A percentile compares a stretch with the other conserved stretches of the same genome.
phyloP scores from a whole-genome alignment of 139 green algal genomes.

The Choricystis sp. region DNA sequence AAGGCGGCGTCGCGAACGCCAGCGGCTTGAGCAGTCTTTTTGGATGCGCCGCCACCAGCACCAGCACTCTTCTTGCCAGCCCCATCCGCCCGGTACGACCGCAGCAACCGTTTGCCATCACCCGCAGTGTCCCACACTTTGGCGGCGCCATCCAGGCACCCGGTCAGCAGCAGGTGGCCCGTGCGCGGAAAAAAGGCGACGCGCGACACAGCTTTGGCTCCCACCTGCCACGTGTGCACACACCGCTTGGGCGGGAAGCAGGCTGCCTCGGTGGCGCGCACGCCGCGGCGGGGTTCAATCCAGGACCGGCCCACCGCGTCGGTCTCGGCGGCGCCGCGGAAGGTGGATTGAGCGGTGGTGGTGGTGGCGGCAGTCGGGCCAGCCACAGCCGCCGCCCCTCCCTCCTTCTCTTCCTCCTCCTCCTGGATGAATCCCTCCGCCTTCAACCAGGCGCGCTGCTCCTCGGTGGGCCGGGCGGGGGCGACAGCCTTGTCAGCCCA shows the following conservation, averaged over 20 bases:
- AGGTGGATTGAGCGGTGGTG: conserved; percentile 24
- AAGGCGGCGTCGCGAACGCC: conserved; percentile 88
- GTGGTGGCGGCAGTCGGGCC: conserved; percentile 27
- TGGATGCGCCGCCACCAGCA: no score
- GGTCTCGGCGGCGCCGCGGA: conserved; percentile 55
- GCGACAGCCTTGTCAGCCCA: conserved; percentile 58
- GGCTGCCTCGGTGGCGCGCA: conserved; percentile 30
- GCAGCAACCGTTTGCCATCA: conserved; percentile 30
- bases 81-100: not conserved
- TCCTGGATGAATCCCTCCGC: conserved; percentile 11
- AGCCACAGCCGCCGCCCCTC: conserved; percentile 19
- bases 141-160: conserved; percentile 78
- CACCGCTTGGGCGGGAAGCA: conserved; percentile 86
- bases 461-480: conserved; percentile 55
- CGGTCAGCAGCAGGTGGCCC: conserved; percentile 87
- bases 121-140: conserved; percentile 96
- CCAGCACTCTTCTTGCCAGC: no score
- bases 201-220: conserved; percentile 83
- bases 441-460: conserved; percentile 73
- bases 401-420: conserved; percentile 38
- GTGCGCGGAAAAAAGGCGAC: conserved; percentile 75
- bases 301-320: conserved; percentile 69
- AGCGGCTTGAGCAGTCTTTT: no score
- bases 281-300: conserved; percentile 47
- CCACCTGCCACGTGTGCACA: conserved; percentile 81